These are phyloP conservation scores for Calonectria ilicicola DNA, from an alignment of 2,329 filamentous ascomycete genomes.

Conservation along the genomic window DNA sequence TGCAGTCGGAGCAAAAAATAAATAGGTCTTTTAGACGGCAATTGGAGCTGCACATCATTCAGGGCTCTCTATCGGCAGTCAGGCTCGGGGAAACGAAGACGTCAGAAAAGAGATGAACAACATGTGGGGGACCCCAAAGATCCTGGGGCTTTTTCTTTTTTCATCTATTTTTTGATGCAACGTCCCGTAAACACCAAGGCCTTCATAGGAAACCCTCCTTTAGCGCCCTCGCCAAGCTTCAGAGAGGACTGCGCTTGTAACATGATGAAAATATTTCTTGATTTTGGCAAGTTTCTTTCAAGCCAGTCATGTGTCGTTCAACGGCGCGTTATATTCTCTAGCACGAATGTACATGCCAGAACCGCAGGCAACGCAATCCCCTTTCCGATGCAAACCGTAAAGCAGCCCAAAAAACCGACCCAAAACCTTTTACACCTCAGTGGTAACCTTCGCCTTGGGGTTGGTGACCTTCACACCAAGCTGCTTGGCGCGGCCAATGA, in stretches of 20 bases:
- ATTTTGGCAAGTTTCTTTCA: slow-evolving; percentile 27
- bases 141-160: slow-evolving; percentile 31
- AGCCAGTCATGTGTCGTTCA: slow-evolving; percentile 45
- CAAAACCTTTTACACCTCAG: slow-evolving; percentile 76
- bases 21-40: background rate
- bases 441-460: slow-evolving; percentile 98
- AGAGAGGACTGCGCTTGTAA: slow-evolving; percentile 20
- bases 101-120: background rate
- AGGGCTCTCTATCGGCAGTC: background rate
- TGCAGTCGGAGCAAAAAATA: background rate
- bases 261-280: slow-evolving; percentile 16
- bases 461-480: slow-evolving; percentile 99
- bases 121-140: slow-evolving; percentile 4
- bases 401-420: slow-evolving; percentile 45
- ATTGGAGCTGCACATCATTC: slow-evolving; percentile 6
- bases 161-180: slow-evolving; percentile 37
- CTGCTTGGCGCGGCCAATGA: slow-evolving; percentile 97
- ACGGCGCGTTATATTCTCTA: slow-evolving; percentile 47
- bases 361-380: slow-evolving; percentile 47
- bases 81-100: background rate
- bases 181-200: slow-evolving; percentile 30
- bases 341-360: slow-evolving; percentile 45
- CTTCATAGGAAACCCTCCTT: slow-evolving; percentile 23
- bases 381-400: slow-evolving; percentile 48
- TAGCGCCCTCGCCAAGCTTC: slow-evolving; percentile 32